Evolutionary conservation across 768 basidiomycete genomes (phyloP).

Genomic region (Rhizopogon sp.): DNA sequence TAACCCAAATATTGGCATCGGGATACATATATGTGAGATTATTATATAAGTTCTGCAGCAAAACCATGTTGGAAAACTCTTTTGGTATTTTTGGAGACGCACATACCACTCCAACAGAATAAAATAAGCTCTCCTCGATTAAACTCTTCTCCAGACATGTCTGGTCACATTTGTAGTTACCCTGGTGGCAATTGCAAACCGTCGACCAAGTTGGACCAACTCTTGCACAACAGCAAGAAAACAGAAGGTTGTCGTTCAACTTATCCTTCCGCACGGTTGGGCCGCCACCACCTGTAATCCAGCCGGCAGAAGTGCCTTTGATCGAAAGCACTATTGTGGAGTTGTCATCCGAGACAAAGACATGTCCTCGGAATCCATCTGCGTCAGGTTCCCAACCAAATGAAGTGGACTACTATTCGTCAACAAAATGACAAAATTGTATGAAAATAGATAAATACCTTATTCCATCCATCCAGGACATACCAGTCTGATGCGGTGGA

Average conservation of each 20-base stretch:
- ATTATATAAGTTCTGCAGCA: slow-evolving; percentile 78
- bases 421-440: neutral
- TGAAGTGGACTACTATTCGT: slow-evolving; percentile 46
- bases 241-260: slow-evolving; percentile 91
- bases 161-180: slow-evolving; percentile 72
- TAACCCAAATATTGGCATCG: slow-evolving; percentile 82
- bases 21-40: slow-evolving; percentile 92
- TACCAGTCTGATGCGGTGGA: slow-evolving; percentile 65
- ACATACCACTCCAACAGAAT: slow-evolving; percentile 77
- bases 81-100: neutral
- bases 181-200: slow-evolving; percentile 83
- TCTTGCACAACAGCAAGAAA: slow-evolving; percentile 93
- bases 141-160: slow-evolving; percentile 77
- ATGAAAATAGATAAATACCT: slow-evolving; percentile 25
- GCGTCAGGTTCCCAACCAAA: slow-evolving; percentile 88
- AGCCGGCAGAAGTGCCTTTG: slow-evolving; percentile 86
- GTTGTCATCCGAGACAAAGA: slow-evolving; percentile 83
- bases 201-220: slow-evolving; percentile 94
- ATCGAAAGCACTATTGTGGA: slow-evolving; percentile 82
- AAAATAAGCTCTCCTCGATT: slow-evolving; percentile 81
- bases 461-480: slow-evolving; percentile 60
- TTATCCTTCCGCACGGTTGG: slow-evolving; percentile 88
- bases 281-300: slow-evolving; percentile 68
- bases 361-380: slow-evolving; percentile 90
- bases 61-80: neutral